Evolutionary conservation across 1,284 basidiomycete genomes (phyloP).

Genomic region (Ceratobasidium sp.): DNA sequence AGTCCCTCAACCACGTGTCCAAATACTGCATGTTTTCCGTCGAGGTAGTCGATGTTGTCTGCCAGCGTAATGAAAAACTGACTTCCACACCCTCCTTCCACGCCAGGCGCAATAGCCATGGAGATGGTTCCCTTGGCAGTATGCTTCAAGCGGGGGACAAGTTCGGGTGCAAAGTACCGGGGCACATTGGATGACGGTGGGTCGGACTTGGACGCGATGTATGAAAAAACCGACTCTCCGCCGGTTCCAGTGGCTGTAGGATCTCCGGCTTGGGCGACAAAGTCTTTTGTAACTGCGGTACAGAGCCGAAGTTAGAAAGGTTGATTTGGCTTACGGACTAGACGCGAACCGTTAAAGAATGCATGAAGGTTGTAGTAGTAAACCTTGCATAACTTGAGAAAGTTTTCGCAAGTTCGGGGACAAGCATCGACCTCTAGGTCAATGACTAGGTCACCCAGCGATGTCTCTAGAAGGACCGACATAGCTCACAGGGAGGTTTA

Average conservation of each 20-base stretch:
- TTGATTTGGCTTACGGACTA: constrained; percentile 29
- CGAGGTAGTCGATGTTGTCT: constrained; percentile 91
- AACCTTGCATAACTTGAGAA: constrained; percentile 94
- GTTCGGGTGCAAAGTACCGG: constrained; percentile 86
- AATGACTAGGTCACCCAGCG: constrained; percentile 93
- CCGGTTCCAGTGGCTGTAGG: constrained; percentile 94
- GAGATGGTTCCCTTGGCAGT: constrained; percentile 87
- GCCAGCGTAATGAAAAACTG: constrained; percentile 96
- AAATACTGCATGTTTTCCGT: constrained; percentile 95
- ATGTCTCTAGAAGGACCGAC: constrained; percentile 97
- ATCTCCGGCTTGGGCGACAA: constrained; percentile 93
- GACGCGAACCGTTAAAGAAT: constrained; percentile 88
- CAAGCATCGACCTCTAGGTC: constrained; percentile 93
- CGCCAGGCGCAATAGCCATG: constrained; percentile 86
- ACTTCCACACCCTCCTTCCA: constrained; percentile 83
- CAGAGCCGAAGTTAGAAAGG: constrained; percentile 5
- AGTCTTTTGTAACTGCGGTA: constrained; percentile 87
- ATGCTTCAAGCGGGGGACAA: constrained; percentile 84
- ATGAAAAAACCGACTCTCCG: constrained; percentile 84
- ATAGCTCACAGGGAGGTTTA: constrained; percentile 60
- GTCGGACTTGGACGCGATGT: constrained; percentile 59
- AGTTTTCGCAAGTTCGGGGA: constrained; percentile 91
- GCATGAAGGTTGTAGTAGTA: constrained; percentile 97
- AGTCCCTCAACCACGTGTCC: constrained; percentile 94
- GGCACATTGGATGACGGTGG: constrained; percentile 45